Evolutionary conservation across 495 filamentous ascomycete species (phyloP), one percentile per base, ranked within the genome.

Genomic region (Margaritispora aquatica): DNA sequence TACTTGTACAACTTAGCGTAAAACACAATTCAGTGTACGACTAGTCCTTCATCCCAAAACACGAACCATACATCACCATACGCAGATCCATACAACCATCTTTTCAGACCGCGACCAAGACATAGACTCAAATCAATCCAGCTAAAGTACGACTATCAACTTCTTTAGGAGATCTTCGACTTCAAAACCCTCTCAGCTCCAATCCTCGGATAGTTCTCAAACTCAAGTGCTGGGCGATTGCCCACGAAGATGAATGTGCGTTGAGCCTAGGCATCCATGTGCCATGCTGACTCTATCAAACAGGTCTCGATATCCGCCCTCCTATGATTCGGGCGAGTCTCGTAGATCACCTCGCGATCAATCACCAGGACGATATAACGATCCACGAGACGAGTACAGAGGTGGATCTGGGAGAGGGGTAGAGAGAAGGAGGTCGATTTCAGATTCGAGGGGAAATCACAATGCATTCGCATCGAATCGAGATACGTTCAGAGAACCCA

Each of bases 301-400:
- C 23, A 64, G 62, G 62, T 60, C 62, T 55, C 68, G 70, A 49
- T 63, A 68, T 54, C 66, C 68, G 51, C 58, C 63, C 29, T 58
- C 67, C 52, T 63, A 65, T 55, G 68, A 70, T 54, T 56, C 66
- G 55, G 61, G 66, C 57, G 74, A 76, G 21, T 68, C 70, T 54
- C 73, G 74, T 46, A 77, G 80, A 49, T 77, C 75, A 34, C 74
- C 80, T 47, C 72, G 84, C 60, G 83, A 86, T 55, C 73, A 83
- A 47, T 86, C 84, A 0, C 83, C 84, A 17, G 68, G 69, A 55
- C 66, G 74, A 56, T 82, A 78, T 51, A 68, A 74, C 52, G 84
- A 86, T 59, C 63, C 81, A 24, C 65, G 74, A 19, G 44, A 68
- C 2, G 69, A 79, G 41, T 82, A 79, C 58, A 72, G 74, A 52